Percentiles rank a stretch among this genome's conserved stretches.
Evolutionary conservation across 768 basidiomycete genomes (phyloP).

Genomic region (Lactarius quietus): DNA sequence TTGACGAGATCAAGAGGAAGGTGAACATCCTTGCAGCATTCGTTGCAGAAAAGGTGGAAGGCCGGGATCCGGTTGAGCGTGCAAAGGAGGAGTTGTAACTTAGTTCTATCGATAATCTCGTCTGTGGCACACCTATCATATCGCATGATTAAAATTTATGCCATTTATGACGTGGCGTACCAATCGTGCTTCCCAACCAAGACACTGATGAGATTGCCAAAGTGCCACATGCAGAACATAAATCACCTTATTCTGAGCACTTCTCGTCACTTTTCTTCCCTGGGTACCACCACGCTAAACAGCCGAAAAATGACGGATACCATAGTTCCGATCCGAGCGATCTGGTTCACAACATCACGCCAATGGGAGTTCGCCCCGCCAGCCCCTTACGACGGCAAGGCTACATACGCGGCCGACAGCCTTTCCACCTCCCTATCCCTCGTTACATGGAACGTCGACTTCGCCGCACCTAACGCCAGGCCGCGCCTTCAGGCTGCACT

Average conservation of each 20-base stretch:
- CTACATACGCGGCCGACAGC: constrained; percentile 20
- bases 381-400: constrained; percentile 33
- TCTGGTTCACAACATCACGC: background rate
- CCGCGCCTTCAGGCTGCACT: constrained; percentile 49
- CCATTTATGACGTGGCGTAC: background rate
- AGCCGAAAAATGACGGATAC: constrained; percentile 1
- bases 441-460: constrained; percentile 74
- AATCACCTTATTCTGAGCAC: background rate
- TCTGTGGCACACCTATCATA: constrained; percentile 6
- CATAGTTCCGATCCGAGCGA: constrained; percentile 1
- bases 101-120: background rate
- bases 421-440: constrained; percentile 49
- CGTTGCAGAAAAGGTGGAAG: constrained; percentile 34
- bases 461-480: constrained; percentile 35
- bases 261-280: background rate
- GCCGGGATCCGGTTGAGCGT: constrained; percentile 28
- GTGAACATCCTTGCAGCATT: constrained; percentile 79
- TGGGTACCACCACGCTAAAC: background rate
- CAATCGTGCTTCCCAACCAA: background rate
- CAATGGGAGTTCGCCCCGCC: constrained; percentile 29
- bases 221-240: background rate
- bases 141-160: background rate
- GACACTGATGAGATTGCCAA: background rate
- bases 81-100: constrained; percentile 27
- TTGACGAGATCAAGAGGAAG: constrained; percentile 93